Evolutionary conservation across 1,139 yeast genomes (phyloP), one percentile per base, ranked within the genome.

Genomic region (Saccharomyces hybrid): DNA sequence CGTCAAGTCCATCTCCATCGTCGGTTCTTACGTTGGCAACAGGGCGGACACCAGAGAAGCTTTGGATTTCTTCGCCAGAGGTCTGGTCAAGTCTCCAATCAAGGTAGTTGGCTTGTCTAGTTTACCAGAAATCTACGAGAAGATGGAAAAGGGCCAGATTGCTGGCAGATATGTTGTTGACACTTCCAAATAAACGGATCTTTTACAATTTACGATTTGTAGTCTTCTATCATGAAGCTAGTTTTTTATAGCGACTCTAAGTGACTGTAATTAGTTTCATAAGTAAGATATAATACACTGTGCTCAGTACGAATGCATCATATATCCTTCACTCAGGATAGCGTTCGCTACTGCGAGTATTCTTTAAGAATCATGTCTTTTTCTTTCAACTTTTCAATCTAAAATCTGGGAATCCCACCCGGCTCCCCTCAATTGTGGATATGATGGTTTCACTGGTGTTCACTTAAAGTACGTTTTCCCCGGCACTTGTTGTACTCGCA

Each of bases 121-220:
- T 65, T 75, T 81, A 67, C 79, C 82, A 63, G 66, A 69, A 55
- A 78, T 81, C 59, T 81, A 76, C 72, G 78, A 79, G 58, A 73
- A 76, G 70, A 81, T 81, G 85, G 81, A 78, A 69, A 71, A 78
- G 67, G 85, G 85, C 66, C 76, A 80, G 72, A 78, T 81, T 67
- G 73, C 80, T 68, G 86, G 86, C 67, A 78, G 86, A 75, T 79
- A 79, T 72, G 86, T 81, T 58, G 82, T 81, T 64, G 86, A 81
- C 73, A 80, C 82, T 51, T 66, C 75, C 60, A 78, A 79, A 70
- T 79, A 75, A 71, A 50, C 54, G n/a, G 25, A 13, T 14, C 11
- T 38, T 11, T 38, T 14, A 38, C 23, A 23, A 8, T 38, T 38
- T 38, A 38, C 11, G 42, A 38, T 38, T 16, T 38, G 11, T 38